These are phyloP conservation scores for Perilla frutescens DNA, from an alignment of 257 asterid species.

Conservation along the genomic window DNA sequence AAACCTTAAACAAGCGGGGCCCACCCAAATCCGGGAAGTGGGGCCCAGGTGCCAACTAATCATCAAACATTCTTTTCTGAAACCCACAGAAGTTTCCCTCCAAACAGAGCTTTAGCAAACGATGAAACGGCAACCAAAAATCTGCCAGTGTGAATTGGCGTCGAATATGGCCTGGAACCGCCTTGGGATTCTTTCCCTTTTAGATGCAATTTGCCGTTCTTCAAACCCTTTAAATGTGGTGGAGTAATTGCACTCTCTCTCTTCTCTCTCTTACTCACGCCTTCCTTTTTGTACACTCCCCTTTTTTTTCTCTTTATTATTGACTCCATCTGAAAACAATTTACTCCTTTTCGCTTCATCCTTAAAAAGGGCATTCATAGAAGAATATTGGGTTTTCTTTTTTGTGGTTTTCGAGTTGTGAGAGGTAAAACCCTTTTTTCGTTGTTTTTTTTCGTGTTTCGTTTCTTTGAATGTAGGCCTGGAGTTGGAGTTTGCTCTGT, in stretches of 20 bases:
- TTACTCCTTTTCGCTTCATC: neutral
- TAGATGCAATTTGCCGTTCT: conserved; percentile 5
- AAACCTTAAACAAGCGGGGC: conserved; percentile 24
- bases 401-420: neutral
- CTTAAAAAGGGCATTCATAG: neutral
- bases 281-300: neutral
- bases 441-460: neutral
- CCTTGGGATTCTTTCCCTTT: conserved; percentile 11
- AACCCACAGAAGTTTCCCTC: neutral
- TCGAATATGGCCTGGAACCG: conserved; percentile 35
- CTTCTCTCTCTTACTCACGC: neutral
- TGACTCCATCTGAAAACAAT: neutral
- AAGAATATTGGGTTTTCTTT: neutral
- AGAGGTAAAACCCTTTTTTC: conserved; percentile 33
- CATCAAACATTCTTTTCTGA: neutral
- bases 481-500: conserved; percentile 4
- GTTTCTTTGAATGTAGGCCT: conserved; percentile 11
- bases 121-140: conserved; percentile 19
- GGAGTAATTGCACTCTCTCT: conserved; percentile 3
- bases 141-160: conserved; percentile 21
- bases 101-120: neutral
- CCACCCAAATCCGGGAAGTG: neutral
- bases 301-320: neutral
- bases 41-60: conserved; percentile 13
- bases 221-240: conserved; percentile 26